A percentile compares a stretch with the other conserved stretches of the same genome.
Evolutionary conservation across 331 rosid species (phyloP).

Genomic region (Cucumis variabilis): DNA sequence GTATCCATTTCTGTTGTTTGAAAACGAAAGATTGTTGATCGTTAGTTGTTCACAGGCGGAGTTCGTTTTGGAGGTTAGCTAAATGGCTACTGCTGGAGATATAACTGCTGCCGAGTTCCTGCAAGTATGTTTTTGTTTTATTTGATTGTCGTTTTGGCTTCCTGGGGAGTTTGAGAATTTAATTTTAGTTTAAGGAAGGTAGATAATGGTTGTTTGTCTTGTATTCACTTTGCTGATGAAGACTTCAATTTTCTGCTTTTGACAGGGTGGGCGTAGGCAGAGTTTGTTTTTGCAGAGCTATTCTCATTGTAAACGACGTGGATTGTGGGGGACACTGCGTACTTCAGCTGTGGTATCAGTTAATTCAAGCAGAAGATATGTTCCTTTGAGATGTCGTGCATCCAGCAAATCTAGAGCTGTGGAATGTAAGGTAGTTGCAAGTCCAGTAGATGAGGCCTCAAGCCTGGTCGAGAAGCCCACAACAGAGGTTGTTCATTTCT

Average conservation of each 20-base stretch:
- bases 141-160: slow-evolving; percentile 6
- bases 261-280: slow-evolving; percentile 72
- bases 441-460: slow-evolving; percentile 52
- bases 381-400: slow-evolving; percentile 57
- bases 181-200: not conserved
- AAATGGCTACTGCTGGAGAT: slow-evolving; percentile 64
- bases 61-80: not conserved
- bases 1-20: not conserved
- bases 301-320: slow-evolving; percentile 48
- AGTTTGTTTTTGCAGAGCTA: slow-evolving; percentile 49
- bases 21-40: not conserved
- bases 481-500: slow-evolving; percentile 62
- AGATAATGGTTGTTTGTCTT: not conserved
- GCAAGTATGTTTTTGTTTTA: slow-evolving; percentile 47
- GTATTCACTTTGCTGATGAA: not conserved
- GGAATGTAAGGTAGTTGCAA: slow-evolving; percentile 53
- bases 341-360: slow-evolving; percentile 31
- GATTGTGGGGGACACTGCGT: slow-evolving; percentile 56
- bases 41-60: not conserved
- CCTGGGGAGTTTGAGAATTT: not conserved
- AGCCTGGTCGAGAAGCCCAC: slow-evolving; percentile 61
- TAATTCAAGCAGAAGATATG: slow-evolving; percentile 39
- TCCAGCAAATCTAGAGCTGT: slow-evolving; percentile 56
- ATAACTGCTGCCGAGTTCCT: slow-evolving; percentile 64
- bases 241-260: slow-evolving; percentile 21